Base-by-base conservation (phyloP, 805 yeast genomes). In the Candida nanaspora region DNA sequence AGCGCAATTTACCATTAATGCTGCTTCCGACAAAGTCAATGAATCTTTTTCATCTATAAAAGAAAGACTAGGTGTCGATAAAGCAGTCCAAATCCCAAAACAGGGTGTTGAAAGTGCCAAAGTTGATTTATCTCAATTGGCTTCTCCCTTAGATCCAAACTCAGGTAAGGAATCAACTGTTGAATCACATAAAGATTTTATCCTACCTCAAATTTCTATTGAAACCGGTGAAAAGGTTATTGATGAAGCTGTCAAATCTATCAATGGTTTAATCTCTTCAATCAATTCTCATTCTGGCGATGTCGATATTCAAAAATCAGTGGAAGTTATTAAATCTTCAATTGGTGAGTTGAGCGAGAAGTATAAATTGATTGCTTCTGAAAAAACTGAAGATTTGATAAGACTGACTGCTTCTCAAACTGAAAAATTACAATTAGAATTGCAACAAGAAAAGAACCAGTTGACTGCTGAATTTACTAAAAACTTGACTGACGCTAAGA, bases 401-500 rank as follows among this genome's bases (percentile, higher is more conserved):
- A 45, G 44, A 33, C 46, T 55, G 27, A 42, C 57, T 4, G 51
- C 54, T 15, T 46, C 52, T 20, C 63, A 65, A 42, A 59, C 55
- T 18, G 50, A 62, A 50, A 31, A 57, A 62, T 66, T 73, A 44
- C 76, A 73, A 37, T 59, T 81, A 46, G 48, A 53, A 31, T 47
- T 54, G 59, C 35, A 62, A 50, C 31, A 56, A 41, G 62, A 78
- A 56, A 78, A 82, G 62, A 66, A 73, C 44, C 76, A 74, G 36
- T 59, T 81, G 46, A 72, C 84, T n/a, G 67, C 69, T 41, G 69
- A 72, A 41, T 76, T 83, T 59, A 67, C 78, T 51, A 61, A 68
- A 33, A 80, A 83, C 50, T 80, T 82, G 54, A 75, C 75, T 44
- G 57, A 61, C n/a, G 83, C 80, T 51, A 80, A 83, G 54, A 53